Evolutionary conservation across 345 rosid genomes (phyloP), one percentile per base, ranked within the genome.

Genomic region (Populus nigra): DNA sequence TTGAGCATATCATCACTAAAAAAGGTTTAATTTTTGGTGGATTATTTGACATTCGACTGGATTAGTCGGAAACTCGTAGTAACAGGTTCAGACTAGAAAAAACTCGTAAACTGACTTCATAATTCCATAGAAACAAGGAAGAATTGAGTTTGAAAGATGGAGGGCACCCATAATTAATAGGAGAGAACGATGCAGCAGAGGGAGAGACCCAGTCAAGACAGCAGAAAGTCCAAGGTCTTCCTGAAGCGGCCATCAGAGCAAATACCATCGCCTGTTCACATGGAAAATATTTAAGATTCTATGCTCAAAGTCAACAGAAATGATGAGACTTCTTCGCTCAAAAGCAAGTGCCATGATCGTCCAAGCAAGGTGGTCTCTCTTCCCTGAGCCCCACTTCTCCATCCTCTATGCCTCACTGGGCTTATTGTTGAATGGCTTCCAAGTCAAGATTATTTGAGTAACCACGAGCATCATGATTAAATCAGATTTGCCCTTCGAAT

Each of bases 241-340:
- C 20, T 0, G 57, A 72, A 29, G 76, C 35, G 73, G 73, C 45
- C 6, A 65, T 12, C 53, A 11, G 36, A 8, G 12, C 18, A 9
- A 0, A 55, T 63, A 41, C 2, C 68, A 66, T 3, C 55, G 11
- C 36, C 39, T 15, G 23, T 59, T 72, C 10, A 17, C 39, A 13
- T 50, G 39, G 78, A 39, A 45, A 66, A 31, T 50, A 41, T 22
- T 10, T 2, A 47, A 71, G 63, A 74, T 71, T 74, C 78, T 43
- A 36, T 17, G 1, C 47, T 70, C 27, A 57, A 83, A 80, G 85
- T 85, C 83, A 85, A 85, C 77, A 75, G 35, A 69, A 57, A 68
- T 82, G 75, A 77, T 67, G 43, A 36, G 43, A 65, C 63, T 49
- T 35, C 65, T 33, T 73, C 73, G 72, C 29, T 43, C 50, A 41